A percentile compares a stretch with the other conserved stretches of the same genome.
These are phyloP conservation scores for Phanerochaete sordida DNA, from an alignment of 768 basidiomycete species.

Conservation along the genomic window DNA sequence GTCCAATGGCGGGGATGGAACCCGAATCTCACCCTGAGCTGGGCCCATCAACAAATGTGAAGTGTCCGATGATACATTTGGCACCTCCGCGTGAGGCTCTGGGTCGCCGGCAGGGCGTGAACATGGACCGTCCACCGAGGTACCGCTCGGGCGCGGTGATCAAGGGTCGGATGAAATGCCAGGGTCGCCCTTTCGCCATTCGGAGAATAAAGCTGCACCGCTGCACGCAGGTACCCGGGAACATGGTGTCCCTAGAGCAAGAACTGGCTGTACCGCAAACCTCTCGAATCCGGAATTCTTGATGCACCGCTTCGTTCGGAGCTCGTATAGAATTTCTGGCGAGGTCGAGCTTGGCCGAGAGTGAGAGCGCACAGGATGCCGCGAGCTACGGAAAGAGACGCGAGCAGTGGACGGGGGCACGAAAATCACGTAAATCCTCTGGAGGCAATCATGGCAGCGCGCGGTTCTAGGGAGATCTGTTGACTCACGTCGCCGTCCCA, in stretches of 20 bases:
- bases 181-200: not conserved
- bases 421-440: not conserved
- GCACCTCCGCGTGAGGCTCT: not conserved
- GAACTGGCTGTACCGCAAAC: not conserved
- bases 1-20: not conserved
- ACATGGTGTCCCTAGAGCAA: not conserved
- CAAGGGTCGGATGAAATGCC: not conserved
- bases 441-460: not conserved
- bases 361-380: not conserved
- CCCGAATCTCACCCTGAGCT: not conserved
- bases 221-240: not conserved
- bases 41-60: slow-evolving; percentile 6
- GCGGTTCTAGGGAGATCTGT: not conserved
- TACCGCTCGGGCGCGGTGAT: not conserved
- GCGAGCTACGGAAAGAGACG: not conserved
- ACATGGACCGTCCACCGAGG: not conserved
- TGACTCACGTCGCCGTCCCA: not conserved
- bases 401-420: no score
- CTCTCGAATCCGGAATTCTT: not conserved
- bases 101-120: not conserved
- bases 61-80: not conserved
- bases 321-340: not conserved
- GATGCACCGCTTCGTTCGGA: not conserved
- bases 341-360: not conserved
- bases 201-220: not conserved